A percentile compares a stretch with the other conserved stretches of the same genome.
phyloP scores from a whole-genome alignment of 2,329 filamentous ascomycete genomes.

The Claviceps sorghi region DNA sequence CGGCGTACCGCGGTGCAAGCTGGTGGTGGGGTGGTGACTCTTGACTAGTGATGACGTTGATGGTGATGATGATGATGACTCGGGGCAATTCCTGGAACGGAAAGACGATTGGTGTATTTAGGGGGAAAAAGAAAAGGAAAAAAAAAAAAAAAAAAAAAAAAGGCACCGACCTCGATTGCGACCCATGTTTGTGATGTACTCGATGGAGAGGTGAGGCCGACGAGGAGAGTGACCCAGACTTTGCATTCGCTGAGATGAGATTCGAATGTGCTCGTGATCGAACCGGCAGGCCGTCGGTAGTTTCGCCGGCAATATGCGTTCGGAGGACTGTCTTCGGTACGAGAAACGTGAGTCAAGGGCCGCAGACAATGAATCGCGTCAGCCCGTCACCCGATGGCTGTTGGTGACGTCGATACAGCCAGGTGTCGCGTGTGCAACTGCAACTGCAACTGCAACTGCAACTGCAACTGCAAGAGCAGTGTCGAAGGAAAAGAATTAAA shows the following conservation, averaged over 20 bases:
- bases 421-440: too few species aligned
- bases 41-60: neutral
- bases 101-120: neutral
- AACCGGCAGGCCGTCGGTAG: neutral
- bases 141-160: neutral
- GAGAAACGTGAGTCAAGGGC: neutral
- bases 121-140: neutral
- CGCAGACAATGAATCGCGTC: neutral
- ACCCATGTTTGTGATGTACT: conserved; percentile 26
- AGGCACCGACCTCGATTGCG: conserved; percentile 38
- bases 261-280: neutral
- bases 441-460: neutral
- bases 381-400: neutral
- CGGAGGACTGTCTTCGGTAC: neutral
- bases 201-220: neutral
- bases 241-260: neutral
- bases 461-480: neutral
- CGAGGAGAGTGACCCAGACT: neutral
- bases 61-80: neutral
- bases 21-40: neutral
- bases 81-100: conserved; percentile 1
- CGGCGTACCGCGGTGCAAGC: neutral
- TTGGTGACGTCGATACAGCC: neutral
- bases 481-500: neutral
- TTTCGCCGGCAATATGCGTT: neutral